These are phyloP conservation scores for Chiua virens DNA, from an alignment of 768 basidiomycete genomes.

Conservation along the genomic window DNA sequence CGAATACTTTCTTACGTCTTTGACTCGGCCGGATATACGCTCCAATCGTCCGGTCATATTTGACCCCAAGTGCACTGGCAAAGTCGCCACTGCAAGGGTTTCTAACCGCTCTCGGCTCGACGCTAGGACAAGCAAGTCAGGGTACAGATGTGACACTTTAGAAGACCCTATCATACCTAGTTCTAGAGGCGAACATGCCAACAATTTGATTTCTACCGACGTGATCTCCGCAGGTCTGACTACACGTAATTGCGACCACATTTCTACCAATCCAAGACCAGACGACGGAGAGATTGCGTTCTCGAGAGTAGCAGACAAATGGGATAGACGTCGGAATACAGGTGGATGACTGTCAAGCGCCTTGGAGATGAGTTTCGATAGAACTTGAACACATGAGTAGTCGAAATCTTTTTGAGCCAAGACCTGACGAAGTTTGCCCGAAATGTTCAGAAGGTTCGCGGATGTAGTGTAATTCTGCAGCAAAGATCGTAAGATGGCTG, in stretches of 20 bases:
- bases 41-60: slow-evolving; percentile 5
- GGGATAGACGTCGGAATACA: slow-evolving; percentile 33
- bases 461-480: slow-evolving; percentile 36
- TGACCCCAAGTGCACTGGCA: slow-evolving; percentile 15
- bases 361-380: slow-evolving; percentile 53
- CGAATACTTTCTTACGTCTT: slow-evolving; percentile 15
- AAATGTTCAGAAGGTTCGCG: slow-evolving; percentile 37
- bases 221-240: slow-evolving; percentile 14
- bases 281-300: slow-evolving; percentile 55
- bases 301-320: slow-evolving; percentile 41
- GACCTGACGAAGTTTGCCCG: slow-evolving; percentile 45
- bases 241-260: slow-evolving; percentile 59
- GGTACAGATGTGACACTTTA: neutral
- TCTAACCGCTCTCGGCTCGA: slow-evolving; percentile 25
- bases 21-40: slow-evolving; percentile 21
- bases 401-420: slow-evolving; percentile 46
- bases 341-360: slow-evolving; percentile 37
- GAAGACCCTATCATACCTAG: slow-evolving; percentile 10
- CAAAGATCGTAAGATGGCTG: neutral
- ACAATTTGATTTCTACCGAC: slow-evolving; percentile 17
- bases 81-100: slow-evolving; percentile 21
- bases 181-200: slow-evolving; percentile 9
- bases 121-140: slow-evolving; percentile 9
- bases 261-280: slow-evolving; percentile 69
- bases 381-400: slow-evolving; percentile 63